Evolutionary conservation across 345 rosid genomes (phyloP), one percentile per base, ranked within the genome.

Genomic region (Murraya paniculata): DNA sequence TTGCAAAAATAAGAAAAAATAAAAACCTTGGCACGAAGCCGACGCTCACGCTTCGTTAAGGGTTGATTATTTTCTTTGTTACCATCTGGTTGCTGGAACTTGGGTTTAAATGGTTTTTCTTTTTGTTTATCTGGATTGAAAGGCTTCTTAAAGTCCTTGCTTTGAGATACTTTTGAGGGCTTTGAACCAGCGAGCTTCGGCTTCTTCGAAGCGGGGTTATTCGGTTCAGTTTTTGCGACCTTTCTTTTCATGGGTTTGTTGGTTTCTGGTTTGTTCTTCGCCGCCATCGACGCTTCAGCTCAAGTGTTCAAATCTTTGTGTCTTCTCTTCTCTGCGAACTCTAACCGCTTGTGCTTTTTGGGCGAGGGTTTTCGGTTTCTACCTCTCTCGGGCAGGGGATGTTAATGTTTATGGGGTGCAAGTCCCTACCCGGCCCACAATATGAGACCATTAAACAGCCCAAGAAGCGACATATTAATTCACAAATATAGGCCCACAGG

Each of bases 21-120:
- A 18, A n/a, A 45, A 67, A 89, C 92, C 94, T 89, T 89, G 53
- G 94, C 90, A 24, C 65, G 84, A 57, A 85, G 59, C 61, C 92
- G 85, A 38, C 81, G 82, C 61, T 89, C 92, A 61, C 88, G 85
- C 79, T 85, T 89, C 7, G 84, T 62, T 9, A 77, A 53, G 21
- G 82, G 82, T 55, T 10, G 61, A 35, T 28, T 76, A 21, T 73
- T 80, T n/a, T 71, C 71, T 77, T 68, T 59, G 24, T 58, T 78
- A 55, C 68, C 62, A 25, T 53, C 65, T 11, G 82, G 11, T 58
- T 88, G 80, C 35, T 27, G 68, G n/a, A 58, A 69, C 68, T 78
- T 66, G 31, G 78, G 68, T 18, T 60, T 69, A 4, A 21, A n/a
- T 30, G 75, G 77, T 2, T 25, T 16, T 65, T 70, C 39, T 7